Conservation (phyloP, 2,329 filamentous ascomycete species). For the Truncatella angustata region DNA sequence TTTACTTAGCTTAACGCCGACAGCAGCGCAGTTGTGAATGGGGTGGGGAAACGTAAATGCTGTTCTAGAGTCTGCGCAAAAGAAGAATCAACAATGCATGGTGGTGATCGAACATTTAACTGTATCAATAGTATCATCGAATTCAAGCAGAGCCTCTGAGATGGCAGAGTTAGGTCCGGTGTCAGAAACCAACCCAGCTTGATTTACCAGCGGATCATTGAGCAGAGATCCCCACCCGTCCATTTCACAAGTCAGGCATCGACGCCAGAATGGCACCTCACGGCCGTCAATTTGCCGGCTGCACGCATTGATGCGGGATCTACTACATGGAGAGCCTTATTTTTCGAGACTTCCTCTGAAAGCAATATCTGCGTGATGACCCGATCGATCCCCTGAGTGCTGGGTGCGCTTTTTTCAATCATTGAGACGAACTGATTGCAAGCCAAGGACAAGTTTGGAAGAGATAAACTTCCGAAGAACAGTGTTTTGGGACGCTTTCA, state of each 20-base stretch:
- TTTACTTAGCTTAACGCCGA: neutral
- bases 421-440: conserved; percentile 24
- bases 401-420: conserved; percentile 21
- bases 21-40: neutral
- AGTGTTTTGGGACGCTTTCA: conserved; percentile 33
- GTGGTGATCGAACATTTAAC: neutral
- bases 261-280: neutral
- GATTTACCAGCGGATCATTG: neutral
- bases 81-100: neutral
- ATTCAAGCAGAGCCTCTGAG: neutral
- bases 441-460: conserved; percentile 17
- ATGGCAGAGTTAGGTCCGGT: neutral
- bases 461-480: conserved; percentile 29
- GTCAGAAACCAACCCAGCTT: neutral
- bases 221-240: no score
- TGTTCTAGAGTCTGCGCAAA: neutral
- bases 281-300: neutral
- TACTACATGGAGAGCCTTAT: conserved; percentile 32
- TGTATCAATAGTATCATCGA: neutral
- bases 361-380: conserved; percentile 26
- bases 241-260: neutral
- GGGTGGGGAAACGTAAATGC: neutral
- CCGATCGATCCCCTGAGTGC: conserved; percentile 17
- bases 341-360: conserved; percentile 36
- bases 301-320: conserved; percentile 32